Base-by-base conservation (phyloP, 495 filamentous ascomycete species). In the Penicillium psychrofluorescens region DNA sequence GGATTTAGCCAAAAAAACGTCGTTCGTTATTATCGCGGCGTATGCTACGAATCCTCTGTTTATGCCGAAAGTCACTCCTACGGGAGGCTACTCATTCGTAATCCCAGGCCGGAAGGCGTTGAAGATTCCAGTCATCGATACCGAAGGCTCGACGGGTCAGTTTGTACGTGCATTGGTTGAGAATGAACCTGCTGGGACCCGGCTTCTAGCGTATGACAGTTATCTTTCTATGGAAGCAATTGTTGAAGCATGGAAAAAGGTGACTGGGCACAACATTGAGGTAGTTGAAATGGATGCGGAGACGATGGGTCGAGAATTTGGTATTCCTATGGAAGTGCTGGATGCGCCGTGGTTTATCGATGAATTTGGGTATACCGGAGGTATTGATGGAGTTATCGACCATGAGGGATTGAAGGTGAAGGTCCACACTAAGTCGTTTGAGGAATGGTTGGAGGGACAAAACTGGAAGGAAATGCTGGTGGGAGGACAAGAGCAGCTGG, bases 111-210 rank as follows among this genome's bases (percentile, higher is more conserved):
- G 41, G 11, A 56, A 51, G 22, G 37, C 44, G 7, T 49, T 46
- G 6, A 48, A 50, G 8, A 43, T 74, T 1, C 67, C 68, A 4
- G 61, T 72, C 14, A 64, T 68, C n/a, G 54, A 66, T 43, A 58
- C 62, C 6, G 49, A 43, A n/a, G 42, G 48, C 11, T 68, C 67
- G 0, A 67, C 63, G 0, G 70, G 70, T 4, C 48, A 43, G 5
- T 74, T 68, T 43, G 70, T 74, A 1, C 55, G 50, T n/a, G 63
- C 66, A 11, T 51, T 74, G 39, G 49, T 71, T 35, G 65, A 67
- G 41, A 56, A 61, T 36, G 68, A 72, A 36, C 46, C 27, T 0
- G 43, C 71, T 8, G 59, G 63, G 0, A 61, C 45, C 9, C 71
- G 63, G 48, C 46, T 75, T 1, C 50, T 72, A 2, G 71, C 68